Base-by-base conservation (phyloP, 495 filamentous ascomycete genomes). In the Penicillium verhagenii region DNA sequence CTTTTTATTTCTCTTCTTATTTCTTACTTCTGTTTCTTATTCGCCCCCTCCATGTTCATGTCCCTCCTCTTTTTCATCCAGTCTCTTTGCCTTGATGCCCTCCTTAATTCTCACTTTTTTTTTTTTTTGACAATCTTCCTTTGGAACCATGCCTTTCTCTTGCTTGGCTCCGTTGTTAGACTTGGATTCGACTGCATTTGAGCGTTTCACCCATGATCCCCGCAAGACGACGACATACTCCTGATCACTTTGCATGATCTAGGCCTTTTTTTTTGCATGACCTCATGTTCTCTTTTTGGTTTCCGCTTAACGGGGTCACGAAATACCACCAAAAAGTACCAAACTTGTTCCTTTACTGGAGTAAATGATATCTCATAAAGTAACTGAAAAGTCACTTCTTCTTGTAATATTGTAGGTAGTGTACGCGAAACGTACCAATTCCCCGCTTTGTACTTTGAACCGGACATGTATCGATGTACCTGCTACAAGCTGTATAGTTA, bases 121-220 rank as follows among this genome's bases (percentile, higher is more conserved):
- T 56, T 23, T 28, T 51, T 23, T 43, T 54, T 50, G 23, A 8
- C 42, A 43, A 51, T 47, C 28, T 37, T 59, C 54, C 47, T 28
- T 43, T 59, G 42, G 46, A 53, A 40, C 26, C 44, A n/a, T 18
- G 24, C 16, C 40, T 57, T 56, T 57, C 20, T 39, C 26, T 21
- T 50, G 48, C 23, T 58, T 19, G 37, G 54, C 52, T 52, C 25
- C 39, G 11, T 43, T 50, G 65, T 59, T 65, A 63, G 65, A 67
- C 51, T 60, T 59, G 64, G 53, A 59, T 50, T 61, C 47, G 57
- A 61, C 67, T 72, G 73, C 73, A 74, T 72, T 69, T 74, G 66
- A 74, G 72, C 73, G 72, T 68, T 64, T 59, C 59, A 33, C 52
- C 58, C 61, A 64, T 67, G 43, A 31, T 65, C 56, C 53, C 61